Evolutionary conservation across 148 eudicot genomes (phyloP).

Genomic region (Chenopodium quinoa): DNA sequence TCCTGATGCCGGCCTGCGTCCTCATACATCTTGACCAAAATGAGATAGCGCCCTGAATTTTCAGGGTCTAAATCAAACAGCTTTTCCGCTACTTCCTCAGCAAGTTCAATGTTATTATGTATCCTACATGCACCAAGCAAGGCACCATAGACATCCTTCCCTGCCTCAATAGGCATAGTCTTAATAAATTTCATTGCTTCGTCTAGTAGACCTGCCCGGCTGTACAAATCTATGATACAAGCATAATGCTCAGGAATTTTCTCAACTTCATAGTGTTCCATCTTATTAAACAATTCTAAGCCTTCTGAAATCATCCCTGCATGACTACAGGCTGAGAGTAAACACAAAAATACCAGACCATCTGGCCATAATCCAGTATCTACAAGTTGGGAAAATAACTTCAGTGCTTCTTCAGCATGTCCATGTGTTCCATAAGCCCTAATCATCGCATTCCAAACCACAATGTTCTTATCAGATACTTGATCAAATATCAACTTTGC

Average conservation of each 20-base stretch:
- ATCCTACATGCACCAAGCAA: slow-evolving; percentile 41
- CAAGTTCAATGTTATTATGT: slow-evolving; percentile 36
- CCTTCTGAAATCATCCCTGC: slow-evolving; percentile 42
- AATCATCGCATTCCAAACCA: slow-evolving; percentile 34
- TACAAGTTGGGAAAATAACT: slow-evolving; percentile 14
- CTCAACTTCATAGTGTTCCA: slow-evolving; percentile 29
- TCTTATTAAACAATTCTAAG: slow-evolving; percentile 26
- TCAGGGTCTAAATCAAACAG: slow-evolving; percentile 33
- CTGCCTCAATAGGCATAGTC: slow-evolving; percentile 34
- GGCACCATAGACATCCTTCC: slow-evolving; percentile 37
- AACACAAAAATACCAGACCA: slow-evolving; percentile 24
- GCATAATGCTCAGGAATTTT: slow-evolving; percentile 38
- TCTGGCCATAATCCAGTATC: slow-evolving; percentile 30
- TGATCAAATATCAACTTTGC: slow-evolving; percentile 25
- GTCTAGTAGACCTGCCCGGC: slow-evolving; percentile 34
- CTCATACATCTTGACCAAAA: slow-evolving; percentile 33
- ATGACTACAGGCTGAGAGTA: slow-evolving; percentile 37
- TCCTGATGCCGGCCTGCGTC: slow-evolving; percentile 32
- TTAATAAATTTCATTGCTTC: slow-evolving; percentile 31
- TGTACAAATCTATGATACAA: slow-evolving; percentile 40
- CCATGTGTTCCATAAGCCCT: slow-evolving; percentile 35
- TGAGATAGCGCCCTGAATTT: slow-evolving; percentile 32
- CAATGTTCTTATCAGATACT: slow-evolving; percentile 25
- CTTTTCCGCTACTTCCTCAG: slow-evolving; percentile 33
- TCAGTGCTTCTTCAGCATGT: slow-evolving; percentile 27